These are phyloP conservation scores for Talaromyces amestolkiae DNA, from an alignment of 2,329 filamentous ascomycete species.

Conservation along the genomic window DNA sequence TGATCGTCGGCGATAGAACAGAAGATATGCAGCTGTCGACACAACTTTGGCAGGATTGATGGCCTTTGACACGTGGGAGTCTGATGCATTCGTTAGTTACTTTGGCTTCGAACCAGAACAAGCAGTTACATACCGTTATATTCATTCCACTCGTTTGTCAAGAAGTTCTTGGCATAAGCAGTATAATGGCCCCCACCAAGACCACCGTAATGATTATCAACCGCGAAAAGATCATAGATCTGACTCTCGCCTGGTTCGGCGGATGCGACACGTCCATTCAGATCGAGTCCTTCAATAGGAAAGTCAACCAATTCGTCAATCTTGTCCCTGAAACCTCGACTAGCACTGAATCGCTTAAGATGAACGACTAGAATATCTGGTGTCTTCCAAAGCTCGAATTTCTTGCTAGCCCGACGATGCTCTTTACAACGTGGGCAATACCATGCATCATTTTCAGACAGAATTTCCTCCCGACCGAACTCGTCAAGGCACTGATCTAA, in stretches of 20 bases:
- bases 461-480: constrained; percentile 87
- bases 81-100: constrained; percentile 45
- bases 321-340: constrained; percentile 80
- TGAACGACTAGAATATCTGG: constrained; percentile 95
- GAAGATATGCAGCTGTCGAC: constrained; percentile 77
- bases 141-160: constrained; percentile 87
- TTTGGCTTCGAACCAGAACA: background rate
- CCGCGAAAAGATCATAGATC: constrained; percentile 88
- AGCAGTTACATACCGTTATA: constrained; percentile 75
- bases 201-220: constrained; percentile 93
- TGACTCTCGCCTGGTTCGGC: constrained; percentile 77
- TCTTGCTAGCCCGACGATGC: constrained; percentile 87
- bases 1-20: constrained; percentile 92
- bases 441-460: constrained; percentile 96
- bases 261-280: constrained; percentile 74
- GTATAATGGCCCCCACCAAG: constrained; percentile 96
- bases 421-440: constrained; percentile 96
- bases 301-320: constrained; percentile 89
- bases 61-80: constrained; percentile 67
- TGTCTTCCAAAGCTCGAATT: constrained; percentile 93
- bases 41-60: constrained; percentile 63
- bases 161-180: constrained; percentile 88
- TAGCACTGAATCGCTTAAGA: constrained; percentile 90
- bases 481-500: constrained; percentile 91
- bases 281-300: constrained; percentile 80